Evolutionary conservation across 495 filamentous ascomycete genomes (phyloP), one percentile per base, ranked within the genome.

Genomic region (Elaphomyces granulatus): DNA sequence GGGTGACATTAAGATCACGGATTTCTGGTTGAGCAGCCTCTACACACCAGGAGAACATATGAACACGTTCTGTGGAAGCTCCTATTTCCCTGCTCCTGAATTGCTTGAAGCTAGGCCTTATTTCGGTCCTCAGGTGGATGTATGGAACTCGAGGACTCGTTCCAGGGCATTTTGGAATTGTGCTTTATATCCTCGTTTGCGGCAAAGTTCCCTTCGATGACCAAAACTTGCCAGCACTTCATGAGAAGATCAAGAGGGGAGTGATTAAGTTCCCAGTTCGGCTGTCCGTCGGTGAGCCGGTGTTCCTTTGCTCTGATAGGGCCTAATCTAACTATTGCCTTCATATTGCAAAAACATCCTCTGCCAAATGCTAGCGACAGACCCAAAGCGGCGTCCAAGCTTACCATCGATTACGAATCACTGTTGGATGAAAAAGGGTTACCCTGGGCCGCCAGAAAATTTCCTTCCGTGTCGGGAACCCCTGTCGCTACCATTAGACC

Each of bases 71-170:
- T 90, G 83, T 49, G 83, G 83, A 17, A 86, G 80, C 59, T 60
- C 88, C 26, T 90, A 90, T 54, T 90, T 90, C 62, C 84, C 83
- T 9, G 83, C 83, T 4, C 83, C 83, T 3, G 83, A 90, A 53
- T 65, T 90, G 21, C 60, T 90, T 20, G 81, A 87, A 46, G 83
- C 83, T 12, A 76, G 75, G 45, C 77, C 80, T 15, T 90, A 90
- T 47, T 83, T 80, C 7, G 83, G 83, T 2, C 83, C 83, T 4
- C 84, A 90, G 52, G 83, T 90, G 17, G 83, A 90, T 48, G 68
- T 88, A 0, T 90, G 83, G 83, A 88, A 83, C 54, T 88, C n/a
- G n/a, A n/a, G n/a, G n/a, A n/a, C 88, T 58, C n/a, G n/a, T n/a
- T n/a, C n/a, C n/a, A n/a, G n/a, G n/a, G n/a, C n/a, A n/a, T n/a